Conservation (phyloP, 2,329 filamentous ascomycete species). For the Aspergillus unguis region DNA sequence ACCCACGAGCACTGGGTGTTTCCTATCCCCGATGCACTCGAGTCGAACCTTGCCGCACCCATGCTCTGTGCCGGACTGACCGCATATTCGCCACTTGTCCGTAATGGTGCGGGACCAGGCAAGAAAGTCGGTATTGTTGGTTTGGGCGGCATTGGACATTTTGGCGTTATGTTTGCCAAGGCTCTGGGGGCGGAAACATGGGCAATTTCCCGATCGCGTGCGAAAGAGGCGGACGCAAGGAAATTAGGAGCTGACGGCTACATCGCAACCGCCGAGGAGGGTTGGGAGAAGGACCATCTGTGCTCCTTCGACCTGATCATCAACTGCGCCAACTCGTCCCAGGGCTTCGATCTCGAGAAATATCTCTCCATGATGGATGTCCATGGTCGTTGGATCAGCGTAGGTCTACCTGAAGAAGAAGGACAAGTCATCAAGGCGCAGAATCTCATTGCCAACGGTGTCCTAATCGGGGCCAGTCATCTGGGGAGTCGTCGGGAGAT, state of each 20-base stretch:
- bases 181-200: constrained; percentile 63
- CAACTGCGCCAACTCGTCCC: constrained; percentile 75
- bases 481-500: constrained; percentile 68
- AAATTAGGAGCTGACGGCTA: constrained; percentile 61
- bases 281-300: constrained; percentile 55
- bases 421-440: constrained; percentile 69
- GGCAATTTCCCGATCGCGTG: constrained; percentile 58
- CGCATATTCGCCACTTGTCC: constrained; percentile 70
- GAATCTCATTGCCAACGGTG: constrained; percentile 70
- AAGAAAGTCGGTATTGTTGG: constrained; percentile 42
- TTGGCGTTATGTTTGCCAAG: constrained; percentile 66
- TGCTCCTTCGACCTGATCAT: constrained; percentile 64
- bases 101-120: constrained; percentile 70
- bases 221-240: constrained; percentile 59
- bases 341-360: constrained; percentile 56
- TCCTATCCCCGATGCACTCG: constrained; percentile 67
- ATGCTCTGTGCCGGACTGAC: constrained; percentile 86
- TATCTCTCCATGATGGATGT: constrained; percentile 80
- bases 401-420: constrained; percentile 74
- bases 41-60: constrained; percentile 61
- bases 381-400: constrained; percentile 74
- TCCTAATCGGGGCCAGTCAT: constrained; percentile 68
- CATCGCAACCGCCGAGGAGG: constrained; percentile 56
- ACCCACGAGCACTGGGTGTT: constrained; percentile 73
- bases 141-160: constrained; percentile 66